Percentiles rank a stretch among this genome's conserved stretches.
phyloP scores from a whole-genome alignment of 352 stramenopile genomes.

The Phytophthora palmivora region DNA sequence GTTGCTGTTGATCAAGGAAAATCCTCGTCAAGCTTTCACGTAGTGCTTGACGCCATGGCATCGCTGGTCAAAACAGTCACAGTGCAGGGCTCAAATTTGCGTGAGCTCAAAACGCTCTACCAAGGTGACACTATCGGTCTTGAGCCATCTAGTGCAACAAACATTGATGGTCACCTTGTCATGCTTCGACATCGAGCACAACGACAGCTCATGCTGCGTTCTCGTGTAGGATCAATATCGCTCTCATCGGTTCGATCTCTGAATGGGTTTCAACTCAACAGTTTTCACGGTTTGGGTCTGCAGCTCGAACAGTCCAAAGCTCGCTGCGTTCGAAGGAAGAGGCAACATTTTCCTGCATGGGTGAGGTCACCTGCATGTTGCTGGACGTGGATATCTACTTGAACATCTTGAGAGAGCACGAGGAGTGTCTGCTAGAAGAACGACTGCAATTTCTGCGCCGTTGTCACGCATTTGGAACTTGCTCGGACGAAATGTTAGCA shows the following conservation, averaged over 20 bases:
- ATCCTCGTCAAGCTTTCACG: constrained; percentile 46
- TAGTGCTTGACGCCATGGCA: constrained; percentile 52
- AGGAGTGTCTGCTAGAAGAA: constrained; percentile 54
- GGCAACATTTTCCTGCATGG: constrained; percentile 58
- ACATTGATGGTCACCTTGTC: constrained; percentile 43
- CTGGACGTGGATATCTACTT: constrained; percentile 56
- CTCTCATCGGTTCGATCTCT: constrained; percentile 27
- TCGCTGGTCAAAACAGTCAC: constrained; percentile 56
- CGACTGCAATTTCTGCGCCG: constrained; percentile 59
- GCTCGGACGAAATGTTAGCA: constrained; percentile 55
- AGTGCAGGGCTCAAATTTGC: constrained; percentile 50
- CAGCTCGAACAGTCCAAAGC: constrained; percentile 5
- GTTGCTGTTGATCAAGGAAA: constrained; percentile 50
- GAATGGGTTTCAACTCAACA: constrained; percentile 18
- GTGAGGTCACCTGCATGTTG: constrained; percentile 64
- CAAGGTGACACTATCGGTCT: constrained; percentile 66
- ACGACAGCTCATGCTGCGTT: constrained; percentile 32
- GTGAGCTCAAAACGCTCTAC: constrained; percentile 62
- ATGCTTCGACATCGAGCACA: constrained; percentile 38
- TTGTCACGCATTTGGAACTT: constrained; percentile 73
- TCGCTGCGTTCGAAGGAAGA: constrained; percentile 32
- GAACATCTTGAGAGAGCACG: constrained; percentile 56
- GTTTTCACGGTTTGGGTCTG: constrained; percentile 9
- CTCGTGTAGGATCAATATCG: constrained; percentile 16
- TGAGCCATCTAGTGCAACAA: constrained; percentile 49